Base-by-base conservation (phyloP, 495 filamentous ascomycete species). In the Rhypophila decipiens region DNA sequence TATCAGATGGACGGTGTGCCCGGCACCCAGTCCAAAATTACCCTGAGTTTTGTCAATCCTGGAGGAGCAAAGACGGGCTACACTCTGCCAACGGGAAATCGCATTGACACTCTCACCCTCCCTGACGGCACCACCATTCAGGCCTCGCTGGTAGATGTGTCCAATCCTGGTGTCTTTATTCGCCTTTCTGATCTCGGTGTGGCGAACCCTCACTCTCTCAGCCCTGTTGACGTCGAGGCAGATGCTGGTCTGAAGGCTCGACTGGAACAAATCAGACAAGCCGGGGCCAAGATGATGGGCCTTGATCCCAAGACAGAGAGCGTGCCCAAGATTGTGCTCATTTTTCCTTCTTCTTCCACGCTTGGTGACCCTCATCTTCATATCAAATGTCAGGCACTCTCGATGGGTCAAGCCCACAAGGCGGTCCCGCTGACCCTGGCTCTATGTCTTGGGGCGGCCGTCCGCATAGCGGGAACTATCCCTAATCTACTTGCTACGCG, bases 1-100 rank as follows among this genome's bases (percentile, higher is more conserved):
- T 85, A 83, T 47, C 60, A 70, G 4, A 85, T 88, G 52, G 83
- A 83, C 61, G 85, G 85, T 0, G 86, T 88, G 0, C 66, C 77
- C 0, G 84, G 83, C 0, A 76, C 64, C 1, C 76, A 65, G 2
- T 73, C 80, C 0, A 70, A 63, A 11, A 74, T 88, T 22, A 61
- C 72, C 15, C 68, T 88, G 9, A 74, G 78, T 40, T 90, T 88
- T 51, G 47, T 84, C 12, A 63, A 82, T 22, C 85, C 85, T 0
- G 83, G 77, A 0, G 86, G 85, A 0, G 78, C 82, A 2, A 82
- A 77, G 53, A 88, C 85, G 1, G 84, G 84, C 2, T 71, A 71
- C 33, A 53, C 82, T 22, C 57, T 88, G 17, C 85, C 85, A 3
- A 88, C 85, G 0, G 81, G 82, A 0, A 74, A 73, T 29, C 60